Evolutionary conservation across 2,329 filamentous ascomycete genomes (phyloP).

Genomic region (Blumeria graminis): DNA sequence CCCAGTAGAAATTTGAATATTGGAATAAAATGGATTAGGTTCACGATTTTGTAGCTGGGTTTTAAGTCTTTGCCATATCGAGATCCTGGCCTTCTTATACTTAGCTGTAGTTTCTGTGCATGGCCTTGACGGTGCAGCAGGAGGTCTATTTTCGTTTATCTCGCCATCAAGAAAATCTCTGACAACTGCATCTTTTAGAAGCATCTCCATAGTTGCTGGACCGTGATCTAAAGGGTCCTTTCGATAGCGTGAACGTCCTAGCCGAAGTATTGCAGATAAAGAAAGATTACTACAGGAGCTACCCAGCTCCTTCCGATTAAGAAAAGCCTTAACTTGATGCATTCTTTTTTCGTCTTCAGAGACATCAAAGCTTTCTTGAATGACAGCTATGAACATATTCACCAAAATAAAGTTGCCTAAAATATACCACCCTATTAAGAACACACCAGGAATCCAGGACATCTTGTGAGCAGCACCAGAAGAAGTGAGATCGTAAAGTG

Average conservation of each 20-base stretch:
- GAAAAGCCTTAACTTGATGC: slow-evolving; percentile 84
- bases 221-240: slow-evolving; percentile 82
- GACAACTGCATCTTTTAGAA: slow-evolving; percentile 87
- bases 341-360: slow-evolving; percentile 94
- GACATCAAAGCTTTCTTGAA: slow-evolving; percentile 97
- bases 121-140: slow-evolving; percentile 7
- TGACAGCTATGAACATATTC: slow-evolving; percentile 99
- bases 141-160: slow-evolving; percentile 20
- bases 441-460: slow-evolving; percentile 80
- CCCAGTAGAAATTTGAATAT: slow-evolving; percentile 36
- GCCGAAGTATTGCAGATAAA: slow-evolving; percentile 43
- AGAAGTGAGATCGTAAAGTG: slow-evolving; percentile 61
- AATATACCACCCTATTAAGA: slow-evolving; percentile 89
- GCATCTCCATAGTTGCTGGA: slow-evolving; percentile 79
- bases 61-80: slow-evolving; percentile 34
- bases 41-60: slow-evolving; percentile 38
- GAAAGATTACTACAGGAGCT: slow-evolving; percentile 44
- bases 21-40: slow-evolving; percentile 88
- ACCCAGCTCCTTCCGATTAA: slow-evolving; percentile 72
- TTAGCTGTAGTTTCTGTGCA: slow-evolving; percentile 16
- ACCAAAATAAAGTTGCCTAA: slow-evolving; percentile 84
- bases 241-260: slow-evolving; percentile 32
- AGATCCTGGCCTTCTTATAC: slow-evolving; percentile 33
- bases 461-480: slow-evolving; percentile 41
- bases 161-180: slow-evolving; percentile 77